These are phyloP conservation scores for Curvularia hawaiiensis DNA, from an alignment of 2,329 filamentous ascomycete species.

Conservation along the genomic window DNA sequence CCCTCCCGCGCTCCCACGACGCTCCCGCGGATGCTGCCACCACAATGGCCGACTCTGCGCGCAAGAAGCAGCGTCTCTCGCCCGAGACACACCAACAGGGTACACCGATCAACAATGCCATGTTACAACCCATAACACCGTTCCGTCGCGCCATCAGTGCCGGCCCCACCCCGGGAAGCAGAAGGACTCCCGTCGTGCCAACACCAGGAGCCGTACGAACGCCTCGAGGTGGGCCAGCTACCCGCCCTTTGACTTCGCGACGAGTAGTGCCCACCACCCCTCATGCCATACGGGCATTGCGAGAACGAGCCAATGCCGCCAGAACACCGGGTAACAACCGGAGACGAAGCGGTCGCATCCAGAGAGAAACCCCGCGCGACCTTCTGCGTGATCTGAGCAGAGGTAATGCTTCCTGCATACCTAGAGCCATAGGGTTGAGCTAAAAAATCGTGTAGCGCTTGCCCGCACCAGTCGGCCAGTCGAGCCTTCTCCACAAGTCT, in stretches of 20 bases:
- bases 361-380: constrained; percentile 62
- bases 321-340: constrained; percentile 58
- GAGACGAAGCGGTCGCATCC: constrained; percentile 54
- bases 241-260: constrained; percentile 41
- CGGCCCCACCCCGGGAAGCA: constrained; percentile 40
- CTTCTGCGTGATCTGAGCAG: constrained; percentile 59
- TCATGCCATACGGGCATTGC: constrained; percentile 59
- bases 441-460: constrained; percentile 47
- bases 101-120: constrained; percentile 30
- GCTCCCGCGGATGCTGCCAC: constrained; percentile 12
- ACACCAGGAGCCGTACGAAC: constrained; percentile 46
- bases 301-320: constrained; percentile 57
- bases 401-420: constrained; percentile 41
- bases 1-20: constrained; percentile 18
- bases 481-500: constrained; percentile 53
- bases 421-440: constrained; percentile 4
- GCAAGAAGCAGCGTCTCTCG: constrained; percentile 43
- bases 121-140: constrained; percentile 38
- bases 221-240: constrained; percentile 40
- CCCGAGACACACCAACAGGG: constrained; percentile 36
- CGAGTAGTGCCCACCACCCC: constrained; percentile 58
- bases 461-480: constrained; percentile 55
- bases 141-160: constrained; percentile 43
- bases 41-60: constrained; percentile 45
- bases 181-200: constrained; percentile 38